Base-by-base conservation (phyloP, 352 stramenopile genomes). In the Elongisporangium undulatum region DNA sequence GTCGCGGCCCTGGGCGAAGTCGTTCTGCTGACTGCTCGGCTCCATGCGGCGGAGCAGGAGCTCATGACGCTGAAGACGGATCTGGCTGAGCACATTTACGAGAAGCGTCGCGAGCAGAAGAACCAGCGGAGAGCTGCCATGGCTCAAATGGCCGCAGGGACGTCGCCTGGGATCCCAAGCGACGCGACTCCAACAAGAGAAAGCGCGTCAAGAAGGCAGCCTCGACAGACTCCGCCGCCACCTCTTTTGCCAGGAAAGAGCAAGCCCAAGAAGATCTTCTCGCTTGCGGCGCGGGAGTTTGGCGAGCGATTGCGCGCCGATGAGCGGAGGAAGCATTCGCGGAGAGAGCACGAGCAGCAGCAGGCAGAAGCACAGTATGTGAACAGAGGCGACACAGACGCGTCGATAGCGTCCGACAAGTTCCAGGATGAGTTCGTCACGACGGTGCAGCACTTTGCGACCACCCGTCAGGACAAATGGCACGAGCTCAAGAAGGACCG, bases 401-500 rank as follows among this genome's bases (percentile, higher is more conserved):
- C 34, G 10, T 45, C 13, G 34, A 17, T 45, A 45, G 34, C 34
- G 12, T 45, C 74, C 0, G 72, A 82, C 15, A 62, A 67, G 5
- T 89, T 91, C 55, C 77, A 91, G 55, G 63, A 87, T 23, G 77
- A 81, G 16, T 91, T 91, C 55, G 82, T 89, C 45, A 70, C 69
- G 21, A 81, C 68, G 0, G 59, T 91, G 56, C 76, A 78, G 8
- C 67, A 64, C 24, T 91, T 91, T 51, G 65, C 74, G 8, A 69
- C 68, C 0, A 56, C 61, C 17, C 56, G 71, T 6, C 62, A 67
- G 20, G 70, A 73, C 0, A 82, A 85, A 49, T 91, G 82, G 82
- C 63, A 71, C 9, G 64, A 62, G 17, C 64, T 91, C 9, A 71
- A 84, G 51, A 63, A 68, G 4, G 77, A 87, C 1, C 64, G 76